Evolutionary conservation across 768 basidiomycete genomes (phyloP), one percentile per base, ranked within the genome.

Genomic region (Amanita jacksonii): DNA sequence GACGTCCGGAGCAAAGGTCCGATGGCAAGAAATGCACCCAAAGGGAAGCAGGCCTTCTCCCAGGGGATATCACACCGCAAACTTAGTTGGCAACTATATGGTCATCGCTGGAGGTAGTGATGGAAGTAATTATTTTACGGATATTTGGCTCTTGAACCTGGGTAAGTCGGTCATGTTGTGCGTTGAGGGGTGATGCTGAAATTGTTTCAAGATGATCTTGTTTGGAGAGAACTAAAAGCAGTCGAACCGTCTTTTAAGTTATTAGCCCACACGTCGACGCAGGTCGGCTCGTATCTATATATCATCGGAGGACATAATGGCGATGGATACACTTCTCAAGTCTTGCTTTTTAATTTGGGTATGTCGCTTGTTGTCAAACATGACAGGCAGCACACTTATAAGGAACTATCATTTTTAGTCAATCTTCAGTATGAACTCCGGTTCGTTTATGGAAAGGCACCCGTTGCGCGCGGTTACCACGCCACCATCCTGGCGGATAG

Each of bases 201-300:
- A 10, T 12, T 28, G 16, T 15, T 18, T 35, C 6, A 37, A 75
- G 74, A 71, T 49, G 67, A 63, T 0, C 60, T 63, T n/a, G 57
- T 63, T 27, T 71, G 73, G 70, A 72, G 61, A 24, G 60, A 67
- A 41, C 61, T 77, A 4, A 68, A 69, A 48, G 66, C 56, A 57
- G 59, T 52, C 59, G 41, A 54, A 53, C 49, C 58, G 54, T 51
- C 57, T 35, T 56, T 82, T 54, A 76, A 79, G 49, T 76, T 88
- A 8, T 69, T 93, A 33, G 82, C 85, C 20, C 93, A 97, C 53
- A 85, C 83, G 8, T 74, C 90, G 10, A 90, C 91, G 0, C 87
- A 85, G 59, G 85, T 97, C 12, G 91, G 93, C 23, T 90, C 88
- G 1, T 93, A 89, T 57, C 74, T 97, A 0, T 92, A 93, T 64